Base-by-base conservation (phyloP, 2,329 filamentous ascomycete genomes). In the Emergomyces africanus region DNA sequence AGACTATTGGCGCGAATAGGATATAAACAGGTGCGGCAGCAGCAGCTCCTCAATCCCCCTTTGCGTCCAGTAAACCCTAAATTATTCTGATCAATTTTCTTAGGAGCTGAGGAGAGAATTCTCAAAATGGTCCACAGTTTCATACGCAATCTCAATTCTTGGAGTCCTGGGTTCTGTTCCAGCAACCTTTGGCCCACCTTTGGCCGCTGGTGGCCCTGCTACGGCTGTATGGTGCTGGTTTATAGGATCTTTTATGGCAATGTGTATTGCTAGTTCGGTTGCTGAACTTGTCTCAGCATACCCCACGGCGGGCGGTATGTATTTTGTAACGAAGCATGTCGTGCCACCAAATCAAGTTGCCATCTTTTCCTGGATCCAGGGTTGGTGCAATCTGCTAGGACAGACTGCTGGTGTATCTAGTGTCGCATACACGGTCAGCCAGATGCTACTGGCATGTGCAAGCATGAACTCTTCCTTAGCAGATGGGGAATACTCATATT, bases 181-280 rank as follows among this genome's bases (percentile, higher is more conserved):
- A 33, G 82, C 83, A 23, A 85, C 82, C 1, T 83, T 84, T 65
- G 81, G 80, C 12, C 77, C 76, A 42, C 83, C 83, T 1, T 74
- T 86, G 61, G 73, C 72, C 35, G 77, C 81, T 30, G 83, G 83
- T 35, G 83, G 83, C 0, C 83, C 83, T 55, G 82, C 82, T 28
- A 83, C 83, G 5, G 82, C 82, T 49, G 81, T 85, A 42, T 86
- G 83, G 83, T 81, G 81, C 58, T 86, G 83, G 83, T 76, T 84
- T 62, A 77, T 84, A 60, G 83, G 83, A 35, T 84, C 81, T 14
- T 72, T 80, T 62, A 85, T 85, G 82, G 82, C 83, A 39, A 80
- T 83, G 68, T 82, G 81, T 63, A 85, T 85, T 64, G 82, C 81
- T 15, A 82, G 79, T 64, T 85, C 82, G 60, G 83, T 86, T n/a